phyloP scores from a whole-genome alignment of 108 stramenopile species.

The Discostella pseudostelligera region DNA sequence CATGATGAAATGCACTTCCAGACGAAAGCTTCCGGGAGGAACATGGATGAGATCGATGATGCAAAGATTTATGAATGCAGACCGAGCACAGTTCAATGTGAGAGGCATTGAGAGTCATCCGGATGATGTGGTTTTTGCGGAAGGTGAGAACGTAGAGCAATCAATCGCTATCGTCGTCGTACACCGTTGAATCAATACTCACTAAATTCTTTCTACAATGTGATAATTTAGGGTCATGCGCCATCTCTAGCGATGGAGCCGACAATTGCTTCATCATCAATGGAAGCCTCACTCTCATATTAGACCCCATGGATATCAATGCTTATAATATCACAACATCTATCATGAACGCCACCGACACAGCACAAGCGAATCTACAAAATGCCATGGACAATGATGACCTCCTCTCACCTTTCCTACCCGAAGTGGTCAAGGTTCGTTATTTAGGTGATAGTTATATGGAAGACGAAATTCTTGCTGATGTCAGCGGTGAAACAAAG shows the following conservation, averaged over 20 bases:
- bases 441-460: conserved; percentile 31
- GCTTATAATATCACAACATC: not conserved
- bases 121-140: conserved; percentile 12
- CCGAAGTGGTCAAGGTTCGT: conserved; percentile 33
- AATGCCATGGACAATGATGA: conserved; percentile 26
- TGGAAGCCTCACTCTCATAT: conserved; percentile 24
- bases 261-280: conserved; percentile 38
- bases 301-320: conserved; percentile 2
- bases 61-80: not conserved
- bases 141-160: conserved; percentile 4
- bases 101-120: conserved; percentile 17
- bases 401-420: conserved; percentile 18
- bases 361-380: conserved; percentile 12
- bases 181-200: not conserved
- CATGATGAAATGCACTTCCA: conserved; percentile 13
- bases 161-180: no score
- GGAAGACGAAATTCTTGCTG: conserved; percentile 10
- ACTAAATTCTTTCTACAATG: not conserved
- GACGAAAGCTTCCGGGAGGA: not conserved
- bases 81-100: not conserved
- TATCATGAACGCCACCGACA: conserved; percentile 15
- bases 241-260: conserved; percentile 17
- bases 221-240: conserved; percentile 13
- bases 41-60: not conserved
- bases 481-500: not conserved